A percentile compares a stretch with the other conserved stretches of the same genome.
Conservation (phyloP, 495 filamentous ascomycete genomes). For the Xylaria flabelliformis region DNA sequence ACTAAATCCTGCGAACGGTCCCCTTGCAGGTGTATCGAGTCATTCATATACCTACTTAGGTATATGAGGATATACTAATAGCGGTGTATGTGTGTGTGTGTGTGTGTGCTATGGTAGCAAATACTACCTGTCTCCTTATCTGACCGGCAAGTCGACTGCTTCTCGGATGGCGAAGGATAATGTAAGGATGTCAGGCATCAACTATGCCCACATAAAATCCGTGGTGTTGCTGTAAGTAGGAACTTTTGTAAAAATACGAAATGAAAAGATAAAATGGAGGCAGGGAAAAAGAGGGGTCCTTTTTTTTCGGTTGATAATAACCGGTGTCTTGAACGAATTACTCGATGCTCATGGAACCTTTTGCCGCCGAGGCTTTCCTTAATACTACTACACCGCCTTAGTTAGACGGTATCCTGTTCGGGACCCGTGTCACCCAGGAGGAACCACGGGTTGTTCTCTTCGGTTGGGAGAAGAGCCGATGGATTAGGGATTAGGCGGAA, state of each 20-base stretch:
- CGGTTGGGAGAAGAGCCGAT: conserved; percentile 12
- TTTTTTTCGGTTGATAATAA: neutral
- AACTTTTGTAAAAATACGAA: neutral
- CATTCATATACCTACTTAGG: neutral
- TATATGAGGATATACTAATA: neutral
- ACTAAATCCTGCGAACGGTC: neutral
- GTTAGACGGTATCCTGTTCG: neutral
- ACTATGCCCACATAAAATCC: neutral
- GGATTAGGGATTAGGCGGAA: neutral
- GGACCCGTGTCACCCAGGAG: neutral
- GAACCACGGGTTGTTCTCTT: neutral
- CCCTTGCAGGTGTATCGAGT: neutral
- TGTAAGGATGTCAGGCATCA: neutral
- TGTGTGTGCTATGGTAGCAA: neutral
- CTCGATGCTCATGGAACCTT: neutral
- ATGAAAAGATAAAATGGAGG: neutral
- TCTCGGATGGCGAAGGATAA: neutral
- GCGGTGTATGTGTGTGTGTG: neutral
- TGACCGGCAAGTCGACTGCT: neutral
- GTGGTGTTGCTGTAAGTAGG: neutral
- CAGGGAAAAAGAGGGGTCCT: neutral
- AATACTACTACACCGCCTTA: neutral
- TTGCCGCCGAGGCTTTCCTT: neutral
- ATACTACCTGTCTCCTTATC: neutral
- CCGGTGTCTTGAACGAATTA: neutral